Base-by-base conservation (phyloP, 306 rosid species). In the Pueraria montana region DNA sequence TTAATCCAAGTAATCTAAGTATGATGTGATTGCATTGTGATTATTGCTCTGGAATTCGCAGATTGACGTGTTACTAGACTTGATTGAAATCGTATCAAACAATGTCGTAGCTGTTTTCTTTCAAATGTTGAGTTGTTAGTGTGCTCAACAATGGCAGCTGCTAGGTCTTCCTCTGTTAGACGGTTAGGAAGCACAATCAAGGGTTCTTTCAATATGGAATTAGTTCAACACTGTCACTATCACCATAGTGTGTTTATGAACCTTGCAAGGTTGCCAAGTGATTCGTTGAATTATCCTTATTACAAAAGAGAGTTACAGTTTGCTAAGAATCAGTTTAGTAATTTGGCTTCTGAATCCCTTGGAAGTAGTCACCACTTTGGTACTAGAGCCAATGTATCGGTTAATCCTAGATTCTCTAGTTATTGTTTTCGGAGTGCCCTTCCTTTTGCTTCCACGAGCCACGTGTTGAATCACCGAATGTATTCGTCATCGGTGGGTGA, bases 101-200 rank as follows among this genome's bases (percentile, higher is more conserved):
- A 27, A 80, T 81, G 76, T 1, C 76, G 48, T 59, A 30, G 42
- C 49, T 81, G 78, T 79, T 21, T 69, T 38, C 71, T 64, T 45
- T 69, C 42, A 27, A 74, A 42, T 77, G 82, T 36, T 74, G 66
- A 88, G 76, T 32, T 88, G 48, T 36, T 83, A 21, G 78, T 68
- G 24, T 86, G 63, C 42, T 80, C 58, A 65, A n/a, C 50, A 36
- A 91, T 95, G 98, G 91, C 90, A 18, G 72, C 85, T 72, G 42
- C 42, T 32, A 90, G 89, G 88, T 58, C 71, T 84, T 88, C 81
- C 64, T 8, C 56, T 53, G 61, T 86, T 71, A 95, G 86, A 62
- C 40, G 72, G 30, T 62, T 91, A 46, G 45, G 63, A 65, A 83
- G 69, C 78, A 83, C 89, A 61, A 75, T 78, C 52, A 76, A 72